These are phyloP conservation scores for Dichotomocladium elegans DNA, from an alignment of 371 early-diverging fungal genomes.

Conservation along the genomic window DNA sequence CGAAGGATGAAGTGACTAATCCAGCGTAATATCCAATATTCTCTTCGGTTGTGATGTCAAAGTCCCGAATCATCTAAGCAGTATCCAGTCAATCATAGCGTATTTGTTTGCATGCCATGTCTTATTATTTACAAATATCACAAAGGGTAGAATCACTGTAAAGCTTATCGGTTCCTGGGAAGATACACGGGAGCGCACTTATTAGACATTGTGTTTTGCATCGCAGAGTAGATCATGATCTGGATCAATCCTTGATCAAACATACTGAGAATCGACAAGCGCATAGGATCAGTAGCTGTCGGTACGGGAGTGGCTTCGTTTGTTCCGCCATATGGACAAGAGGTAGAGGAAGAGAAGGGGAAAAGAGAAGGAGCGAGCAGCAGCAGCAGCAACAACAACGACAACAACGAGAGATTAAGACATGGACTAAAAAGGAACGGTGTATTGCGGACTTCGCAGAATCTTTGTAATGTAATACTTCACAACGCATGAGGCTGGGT, in stretches of 20 bases:
- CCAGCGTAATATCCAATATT: slow-evolving; percentile 65
- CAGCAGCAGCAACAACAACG: no score
- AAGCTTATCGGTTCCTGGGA: slow-evolving; percentile 61
- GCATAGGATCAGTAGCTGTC: slow-evolving; percentile 55
- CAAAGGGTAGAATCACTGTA: slow-evolving; percentile 59
- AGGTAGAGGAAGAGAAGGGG: no score
- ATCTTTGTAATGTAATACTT: no score
- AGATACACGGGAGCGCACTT: slow-evolving; percentile 22
- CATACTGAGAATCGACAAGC: slow-evolving; percentile 41
- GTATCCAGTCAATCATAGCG: slow-evolving; percentile 13
- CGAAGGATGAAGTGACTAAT: slow-evolving; percentile 59
- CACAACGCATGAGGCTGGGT: no score
- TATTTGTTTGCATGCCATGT: neutral
- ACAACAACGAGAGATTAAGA: no score
- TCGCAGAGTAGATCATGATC: neutral
- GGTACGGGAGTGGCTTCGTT: slow-evolving; percentile 46
- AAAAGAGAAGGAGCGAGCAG: no score
- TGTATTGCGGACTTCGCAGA: no score
- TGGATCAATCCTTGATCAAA: neutral
- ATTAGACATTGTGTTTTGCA: neutral
- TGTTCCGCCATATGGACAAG: no score
- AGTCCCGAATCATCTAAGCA: slow-evolving; percentile 61
- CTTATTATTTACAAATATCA: slow-evolving; percentile 47
- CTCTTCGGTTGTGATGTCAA: slow-evolving; percentile 49
- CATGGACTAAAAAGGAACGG: no score